phyloP scores from a whole-genome alignment of 768 basidiomycete species.

The Imleria badia region DNA sequence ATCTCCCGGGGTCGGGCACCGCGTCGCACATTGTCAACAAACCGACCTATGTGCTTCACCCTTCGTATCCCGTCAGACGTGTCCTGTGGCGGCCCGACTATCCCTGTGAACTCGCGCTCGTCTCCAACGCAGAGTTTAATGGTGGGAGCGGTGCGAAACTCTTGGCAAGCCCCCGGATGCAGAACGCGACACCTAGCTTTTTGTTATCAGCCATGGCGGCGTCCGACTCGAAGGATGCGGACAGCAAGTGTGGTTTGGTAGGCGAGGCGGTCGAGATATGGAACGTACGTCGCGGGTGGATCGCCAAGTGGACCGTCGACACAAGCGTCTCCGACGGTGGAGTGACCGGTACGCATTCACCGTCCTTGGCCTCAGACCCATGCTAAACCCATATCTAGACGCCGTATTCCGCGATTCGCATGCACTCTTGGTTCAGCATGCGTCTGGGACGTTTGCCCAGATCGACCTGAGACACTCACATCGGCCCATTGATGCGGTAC shows the following conservation, averaged over 20 bases:
- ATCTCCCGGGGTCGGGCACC: constrained; percentile 43
- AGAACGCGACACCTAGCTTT: constrained; percentile 21
- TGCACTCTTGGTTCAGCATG: constrained; percentile 70
- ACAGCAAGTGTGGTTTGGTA: constrained; percentile 10
- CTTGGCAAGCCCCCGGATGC: constrained; percentile 31
- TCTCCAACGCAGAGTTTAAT: constrained; percentile 62
- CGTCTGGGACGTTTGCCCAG: constrained; percentile 76
- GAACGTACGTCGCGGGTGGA: constrained; percentile 80
- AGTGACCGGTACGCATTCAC: constrained; percentile 57
- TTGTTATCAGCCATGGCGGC: constrained; percentile 9
- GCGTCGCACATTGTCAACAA: constrained; percentile 58
- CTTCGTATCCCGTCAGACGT: constrained; percentile 71
- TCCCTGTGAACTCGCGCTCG: constrained; percentile 72
- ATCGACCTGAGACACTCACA: constrained; percentile 66
- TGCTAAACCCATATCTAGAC: constrained; percentile 41
- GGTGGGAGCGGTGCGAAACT: constrained; percentile 25
- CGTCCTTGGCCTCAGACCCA: background rate
- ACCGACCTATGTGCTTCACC: constrained; percentile 70
- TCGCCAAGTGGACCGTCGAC: constrained; percentile 79
- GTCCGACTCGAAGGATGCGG: constrained; percentile 16
- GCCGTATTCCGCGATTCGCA: constrained; percentile 69
- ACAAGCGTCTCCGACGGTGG: constrained; percentile 68
- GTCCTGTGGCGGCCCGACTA: constrained; percentile 77
- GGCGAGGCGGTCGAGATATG: constrained; percentile 79
- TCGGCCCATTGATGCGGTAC: constrained; percentile 66